Evolutionary conservation across 2,329 filamentous ascomycete genomes (phyloP).

Genomic region (Botrytis porri): DNA sequence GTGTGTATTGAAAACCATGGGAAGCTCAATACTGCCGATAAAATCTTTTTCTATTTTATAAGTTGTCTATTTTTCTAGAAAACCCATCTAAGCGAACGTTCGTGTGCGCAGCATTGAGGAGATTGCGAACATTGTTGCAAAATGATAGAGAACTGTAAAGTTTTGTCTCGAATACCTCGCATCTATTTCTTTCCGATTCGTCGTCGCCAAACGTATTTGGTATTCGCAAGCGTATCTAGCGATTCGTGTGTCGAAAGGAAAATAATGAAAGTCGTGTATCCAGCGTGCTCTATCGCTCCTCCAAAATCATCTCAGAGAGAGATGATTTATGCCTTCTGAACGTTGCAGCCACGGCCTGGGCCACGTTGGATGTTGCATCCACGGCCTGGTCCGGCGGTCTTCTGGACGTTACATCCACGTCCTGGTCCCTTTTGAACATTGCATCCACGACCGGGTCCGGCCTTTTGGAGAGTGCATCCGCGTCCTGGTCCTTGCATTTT

Average conservation of each 20-base stretch:
- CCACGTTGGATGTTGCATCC: constrained; percentile 7
- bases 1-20: neutral
- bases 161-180: neutral
- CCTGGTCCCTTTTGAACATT: constrained; percentile 10
- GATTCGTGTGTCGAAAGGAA: neutral
- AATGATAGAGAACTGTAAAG: neutral
- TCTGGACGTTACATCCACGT: constrained; percentile 14
- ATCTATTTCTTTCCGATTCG: neutral
- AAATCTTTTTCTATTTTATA: neutral
- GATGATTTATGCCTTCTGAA: constrained; percentile 15
- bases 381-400: constrained; percentile 2
- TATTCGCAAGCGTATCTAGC: constrained; percentile 8
- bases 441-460: constrained; percentile 8
- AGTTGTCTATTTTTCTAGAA: neutral
- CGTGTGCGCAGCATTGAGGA: neutral
- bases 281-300: neutral
- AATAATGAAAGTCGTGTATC: neutral
- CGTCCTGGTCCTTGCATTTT: constrained; percentile 17
- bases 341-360: neutral
- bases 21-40: neutral
- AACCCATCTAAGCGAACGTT: constrained; percentile 4
- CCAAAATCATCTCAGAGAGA: neutral
- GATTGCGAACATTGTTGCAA: neutral
- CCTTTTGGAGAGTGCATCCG: constrained; percentile 9
- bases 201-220: neutral